These are phyloP conservation scores for Rhodotorula sp. DNA, from an alignment of 1,284 basidiomycete species.

Conservation along the genomic window DNA sequence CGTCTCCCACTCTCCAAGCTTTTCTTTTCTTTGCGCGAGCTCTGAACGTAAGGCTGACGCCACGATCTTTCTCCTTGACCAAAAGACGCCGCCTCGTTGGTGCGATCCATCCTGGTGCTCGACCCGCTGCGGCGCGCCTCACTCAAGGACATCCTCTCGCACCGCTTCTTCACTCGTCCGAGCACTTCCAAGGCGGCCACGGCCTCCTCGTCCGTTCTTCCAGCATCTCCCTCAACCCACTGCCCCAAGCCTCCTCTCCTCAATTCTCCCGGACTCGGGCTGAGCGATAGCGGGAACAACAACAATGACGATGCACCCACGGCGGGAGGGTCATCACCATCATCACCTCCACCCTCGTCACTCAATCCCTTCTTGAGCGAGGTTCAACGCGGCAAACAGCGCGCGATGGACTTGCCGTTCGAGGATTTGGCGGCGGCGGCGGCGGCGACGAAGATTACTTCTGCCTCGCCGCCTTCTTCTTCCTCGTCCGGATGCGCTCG, in stretches of 20 bases:
- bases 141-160: slow-evolving; percentile 81
- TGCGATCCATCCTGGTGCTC: slow-evolving; percentile 73
- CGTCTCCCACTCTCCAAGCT: too few relatives aligned
- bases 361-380: not conserved
- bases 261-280: not conserved
- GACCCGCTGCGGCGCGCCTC: slow-evolving; percentile 73
- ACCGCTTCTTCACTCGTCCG: slow-evolving; percentile 78
- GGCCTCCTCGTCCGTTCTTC: not conserved
- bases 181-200: slow-evolving; percentile 4
- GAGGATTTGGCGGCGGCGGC: too few relatives aligned
- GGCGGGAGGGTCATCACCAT: not conserved
- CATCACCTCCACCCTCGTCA: not conserved
- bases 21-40: too few relatives aligned
- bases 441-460: too few relatives aligned
- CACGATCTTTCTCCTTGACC: not conserved
- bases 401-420: not conserved
- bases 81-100: slow-evolving; percentile 63
- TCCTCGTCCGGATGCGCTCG: not conserved
- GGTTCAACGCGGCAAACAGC: slow-evolving; percentile 2
- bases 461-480: not conserved
- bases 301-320: not conserved
- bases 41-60: too few relatives aligned
- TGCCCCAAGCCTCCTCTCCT: slow-evolving; percentile 1
- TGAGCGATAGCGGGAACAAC: not conserved
- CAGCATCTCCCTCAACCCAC: not conserved